Evolutionary conservation across 1,284 basidiomycete species (phyloP).

Genomic region (Boletus smithii): DNA sequence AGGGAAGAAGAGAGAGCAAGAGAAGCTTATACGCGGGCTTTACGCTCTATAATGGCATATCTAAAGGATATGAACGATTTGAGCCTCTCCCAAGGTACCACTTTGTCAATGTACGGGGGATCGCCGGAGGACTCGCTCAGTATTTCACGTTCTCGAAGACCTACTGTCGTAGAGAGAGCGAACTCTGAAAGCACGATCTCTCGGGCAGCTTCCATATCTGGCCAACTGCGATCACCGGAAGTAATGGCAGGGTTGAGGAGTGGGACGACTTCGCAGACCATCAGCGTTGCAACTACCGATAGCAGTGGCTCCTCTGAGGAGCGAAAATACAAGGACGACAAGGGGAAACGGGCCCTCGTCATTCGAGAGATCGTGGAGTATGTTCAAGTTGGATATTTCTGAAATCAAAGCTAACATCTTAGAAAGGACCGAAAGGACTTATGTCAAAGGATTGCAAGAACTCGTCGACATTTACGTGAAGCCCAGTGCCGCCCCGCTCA

Average conservation of each 20-base stretch:
- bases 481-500: constrained; percentile 73
- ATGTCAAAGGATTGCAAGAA: constrained; percentile 90
- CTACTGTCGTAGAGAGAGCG: constrained; percentile 60
- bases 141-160: constrained; percentile 53
- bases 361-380: constrained; percentile 85
- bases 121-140: constrained; percentile 40
- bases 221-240: constrained; percentile 61
- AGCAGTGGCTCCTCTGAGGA: constrained; percentile 66
- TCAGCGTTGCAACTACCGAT: constrained; percentile 72
- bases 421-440: constrained; percentile 87
- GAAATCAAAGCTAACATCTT: constrained; percentile 12
- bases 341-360: constrained; percentile 72
- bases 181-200: constrained; percentile 41
- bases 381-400: constrained; percentile 33
- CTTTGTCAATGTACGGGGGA: constrained; percentile 52
- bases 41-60: constrained; percentile 92
- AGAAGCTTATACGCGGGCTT: constrained; percentile 70
- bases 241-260: constrained; percentile 55
- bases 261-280: constrained; percentile 58
- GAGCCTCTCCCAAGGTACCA: constrained; percentile 52
- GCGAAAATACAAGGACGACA: constrained; percentile 87
- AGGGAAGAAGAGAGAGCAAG: constrained; percentile 67
- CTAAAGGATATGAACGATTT: constrained; percentile 94
- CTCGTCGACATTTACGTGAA: constrained; percentile 94
- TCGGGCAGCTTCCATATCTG: constrained; percentile 40